Base-by-base conservation (phyloP, 2,329 filamentous ascomycete species). In the Ceratocystis papillata region DNA sequence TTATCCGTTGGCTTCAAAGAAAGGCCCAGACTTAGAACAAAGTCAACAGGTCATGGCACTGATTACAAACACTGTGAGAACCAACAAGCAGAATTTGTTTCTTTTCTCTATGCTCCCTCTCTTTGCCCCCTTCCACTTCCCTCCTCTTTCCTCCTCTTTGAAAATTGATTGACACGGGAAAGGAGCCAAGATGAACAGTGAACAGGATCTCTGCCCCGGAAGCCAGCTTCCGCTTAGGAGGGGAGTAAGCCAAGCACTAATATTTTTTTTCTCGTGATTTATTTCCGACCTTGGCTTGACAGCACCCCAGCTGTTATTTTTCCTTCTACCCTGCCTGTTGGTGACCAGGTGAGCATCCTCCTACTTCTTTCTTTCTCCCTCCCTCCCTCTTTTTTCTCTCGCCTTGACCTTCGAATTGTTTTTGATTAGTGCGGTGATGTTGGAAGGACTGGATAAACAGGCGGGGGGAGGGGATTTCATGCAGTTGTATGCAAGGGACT, bases 391-490 rank as follows among this genome's bases (percentile, higher is more conserved):
- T 25, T 15, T 5, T 55, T 22, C 50, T 55, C 50, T 33, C 7
- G 20, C 41, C 22, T 28, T 48, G 33, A 5, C 17, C 28, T 46
- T 28, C 12, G 28, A 8, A 2, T 5, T 33, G 53, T n/a, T 30
- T 59, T n/a, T 33, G 6, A 30, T 44, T 44, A 59, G 53, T 59
- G 12, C 2, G 7, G 25, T 33, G 53, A 33, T 59, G 53, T 59
- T 59, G 53, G 53, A 59, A 59, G 53, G 53, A 59, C 53, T 59
- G 53, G 53, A 59, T 37, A 59, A 33, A 59, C 28, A 59, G 53
- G 53, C 17, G 53, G 53, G 33, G n/a, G 28, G 15, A 20, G 28
- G 5, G n/a, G 17, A 37, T 37, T 57, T 57, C 25, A 57, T 57
- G 53, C 53, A 57, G 25, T 30, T 33, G 6, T 33, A 33, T 57